Evolutionary conservation across 2,329 filamentous ascomycete species (phyloP).

Genomic region (Graphilbum ipis-grandicollis): DNA sequence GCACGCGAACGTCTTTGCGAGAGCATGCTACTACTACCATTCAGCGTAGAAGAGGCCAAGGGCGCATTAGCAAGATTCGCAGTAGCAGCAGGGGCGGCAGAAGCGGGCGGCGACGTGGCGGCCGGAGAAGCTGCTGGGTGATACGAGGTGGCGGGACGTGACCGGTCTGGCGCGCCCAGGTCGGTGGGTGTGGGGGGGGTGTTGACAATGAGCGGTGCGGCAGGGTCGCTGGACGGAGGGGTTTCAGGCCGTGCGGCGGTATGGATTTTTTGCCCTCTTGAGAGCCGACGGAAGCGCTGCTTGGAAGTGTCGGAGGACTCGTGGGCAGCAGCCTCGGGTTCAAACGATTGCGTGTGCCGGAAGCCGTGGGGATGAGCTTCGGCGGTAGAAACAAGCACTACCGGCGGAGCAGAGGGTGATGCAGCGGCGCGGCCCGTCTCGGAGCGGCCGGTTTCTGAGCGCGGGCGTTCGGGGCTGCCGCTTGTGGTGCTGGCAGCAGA

Average conservation of each 20-base stretch:
- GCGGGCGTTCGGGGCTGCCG: constrained; percentile 17
- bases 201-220: constrained; percentile 41
- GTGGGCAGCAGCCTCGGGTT: not conserved
- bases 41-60: constrained; percentile 23
- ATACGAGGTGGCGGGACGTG: not conserved
- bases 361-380: not conserved
- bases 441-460: not conserved
- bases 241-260: constrained; percentile 23
- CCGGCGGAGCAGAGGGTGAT: not conserved
- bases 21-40: constrained; percentile 51
- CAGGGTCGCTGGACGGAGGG: constrained; percentile 25
- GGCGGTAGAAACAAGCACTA: not conserved
- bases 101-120: too few species aligned
- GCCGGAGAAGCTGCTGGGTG: not conserved
- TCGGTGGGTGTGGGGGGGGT: constrained; percentile 50
- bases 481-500: constrained; percentile 16
- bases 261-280: constrained; percentile 14
- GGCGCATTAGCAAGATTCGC: constrained; percentile 32
- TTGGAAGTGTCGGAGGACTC: constrained; percentile 5
- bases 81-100: constrained; percentile 5
- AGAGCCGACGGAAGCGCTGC: constrained; percentile 13
- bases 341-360: too few species aligned
- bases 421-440: too few species aligned
- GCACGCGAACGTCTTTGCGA: constrained; percentile 42
- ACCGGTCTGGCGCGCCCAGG: constrained; percentile 12